Conservation (phyloP, 768 basidiomycete genomes). For the Boletus reticulatus region DNA sequence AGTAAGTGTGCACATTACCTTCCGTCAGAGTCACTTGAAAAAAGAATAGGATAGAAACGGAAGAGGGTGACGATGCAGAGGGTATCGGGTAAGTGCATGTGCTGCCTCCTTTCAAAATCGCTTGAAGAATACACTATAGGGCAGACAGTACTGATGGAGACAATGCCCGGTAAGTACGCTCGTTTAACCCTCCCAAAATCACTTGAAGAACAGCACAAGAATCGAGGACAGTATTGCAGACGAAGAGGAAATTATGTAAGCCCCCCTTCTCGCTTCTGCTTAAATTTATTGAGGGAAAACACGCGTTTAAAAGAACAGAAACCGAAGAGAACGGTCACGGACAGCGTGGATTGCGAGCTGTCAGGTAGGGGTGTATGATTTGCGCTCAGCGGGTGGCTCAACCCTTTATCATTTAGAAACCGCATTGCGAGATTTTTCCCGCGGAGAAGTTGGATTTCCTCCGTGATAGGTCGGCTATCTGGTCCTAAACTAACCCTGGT, state of each 20-base stretch:
- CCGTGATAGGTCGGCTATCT: slow-evolving; percentile 3
- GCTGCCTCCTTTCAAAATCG: background rate
- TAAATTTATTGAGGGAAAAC: background rate
- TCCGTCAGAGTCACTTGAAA: background rate
- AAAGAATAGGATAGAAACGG: background rate
- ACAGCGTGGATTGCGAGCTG: background rate
- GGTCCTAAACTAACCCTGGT: background rate
- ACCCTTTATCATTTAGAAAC: background rate
- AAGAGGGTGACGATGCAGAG: background rate
- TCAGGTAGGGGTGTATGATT: background rate
- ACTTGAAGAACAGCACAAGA: background rate
- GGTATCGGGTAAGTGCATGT: background rate
- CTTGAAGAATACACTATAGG: background rate
- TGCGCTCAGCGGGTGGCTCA: background rate
- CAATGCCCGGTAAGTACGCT: background rate
- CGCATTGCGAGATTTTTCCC: background rate
- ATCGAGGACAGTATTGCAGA: background rate
- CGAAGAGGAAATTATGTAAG: background rate
- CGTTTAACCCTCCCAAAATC: background rate
- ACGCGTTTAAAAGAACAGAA: background rate
- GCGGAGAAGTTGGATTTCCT: slow-evolving; percentile 20
- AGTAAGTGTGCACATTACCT: background rate
- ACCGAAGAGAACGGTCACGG: background rate
- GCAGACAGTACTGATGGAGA: background rate
- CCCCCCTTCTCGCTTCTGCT: background rate